Conservation (phyloP, 208 protist genomes). For the Polymyxa betae region DNA sequence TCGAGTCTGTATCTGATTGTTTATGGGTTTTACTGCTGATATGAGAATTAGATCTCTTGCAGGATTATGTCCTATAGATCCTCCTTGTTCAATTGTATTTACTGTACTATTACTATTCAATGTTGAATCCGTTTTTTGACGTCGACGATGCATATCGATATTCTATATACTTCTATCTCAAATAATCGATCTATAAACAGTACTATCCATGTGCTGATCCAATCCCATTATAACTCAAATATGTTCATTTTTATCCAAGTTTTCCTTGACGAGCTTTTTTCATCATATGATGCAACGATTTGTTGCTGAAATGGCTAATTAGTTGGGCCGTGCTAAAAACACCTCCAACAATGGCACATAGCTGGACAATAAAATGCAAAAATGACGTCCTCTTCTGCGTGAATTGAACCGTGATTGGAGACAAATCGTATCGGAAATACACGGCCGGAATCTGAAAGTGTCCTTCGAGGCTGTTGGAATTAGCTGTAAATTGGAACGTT, state of each 20-base stretch:
- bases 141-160: too few species aligned
- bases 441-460: conserved; percentile 47
- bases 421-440: conserved; percentile 52
- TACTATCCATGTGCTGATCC: too few species aligned
- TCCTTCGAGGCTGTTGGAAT: conserved; percentile 37
- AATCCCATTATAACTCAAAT: too few species aligned
- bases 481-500: conserved; percentile 50
- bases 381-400: conserved; percentile 16
- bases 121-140: too few species aligned
- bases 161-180: too few species aligned
- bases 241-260: background rate
- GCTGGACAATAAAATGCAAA: conserved; percentile 52
- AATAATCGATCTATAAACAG: too few species aligned
- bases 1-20: background rate
- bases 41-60: too few species aligned
- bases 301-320: conserved; percentile 43
- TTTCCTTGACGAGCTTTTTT: conserved; percentile 35
- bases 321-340: conserved; percentile 35
- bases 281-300: conserved; percentile 41
- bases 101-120: too few species aligned
- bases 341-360: conserved; percentile 53
- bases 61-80: too few species aligned
- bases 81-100: too few species aligned
- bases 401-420: conserved; percentile 54
- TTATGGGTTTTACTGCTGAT: too few species aligned